These are phyloP conservation scores for Coleophoma eucalyptorum DNA, from an alignment of 2,329 filamentous ascomycete genomes.

Conservation along the genomic window DNA sequence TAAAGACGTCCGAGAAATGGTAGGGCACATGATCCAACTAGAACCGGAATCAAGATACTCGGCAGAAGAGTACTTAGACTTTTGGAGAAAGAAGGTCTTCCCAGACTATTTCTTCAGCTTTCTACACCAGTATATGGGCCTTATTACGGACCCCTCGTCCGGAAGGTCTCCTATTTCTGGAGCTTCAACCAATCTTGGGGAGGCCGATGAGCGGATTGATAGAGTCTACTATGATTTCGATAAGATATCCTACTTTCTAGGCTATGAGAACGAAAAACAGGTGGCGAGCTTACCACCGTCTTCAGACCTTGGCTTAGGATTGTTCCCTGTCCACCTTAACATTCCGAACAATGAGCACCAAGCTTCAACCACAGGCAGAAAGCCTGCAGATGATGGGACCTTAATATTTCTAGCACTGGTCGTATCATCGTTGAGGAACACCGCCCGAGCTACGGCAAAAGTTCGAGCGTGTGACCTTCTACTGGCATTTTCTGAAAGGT, in stretches of 20 bases:
- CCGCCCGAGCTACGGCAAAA: conserved; percentile 81
- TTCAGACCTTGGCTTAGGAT: conserved; percentile 48
- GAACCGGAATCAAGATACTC: conserved; percentile 90
- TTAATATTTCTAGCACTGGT: conserved; percentile 88
- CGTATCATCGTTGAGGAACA: conserved; percentile 84
- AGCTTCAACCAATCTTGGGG: conserved; percentile 68
- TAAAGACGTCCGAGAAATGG: conserved; percentile 79
- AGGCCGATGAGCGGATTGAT: conserved; percentile 92
- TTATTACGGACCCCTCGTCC: conserved; percentile 86
- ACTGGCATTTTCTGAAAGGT: conserved; percentile 82
- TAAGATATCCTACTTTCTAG: conserved; percentile 93
- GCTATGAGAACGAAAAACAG: conserved; percentile 53
- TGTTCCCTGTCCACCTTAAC: conserved; percentile 80
- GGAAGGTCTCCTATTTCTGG: conserved; percentile 70
- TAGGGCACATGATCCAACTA: conserved; percentile 93
- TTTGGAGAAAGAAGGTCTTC: conserved; percentile 90
- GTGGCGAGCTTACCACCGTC: conserved; percentile 30
- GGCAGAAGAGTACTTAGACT: conserved; percentile 88
- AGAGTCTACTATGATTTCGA: conserved; percentile 93
- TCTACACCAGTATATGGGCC: conserved; percentile 94
- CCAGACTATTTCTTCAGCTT: conserved; percentile 98
- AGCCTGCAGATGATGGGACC: conserved; percentile 78
- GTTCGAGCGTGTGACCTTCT: conserved; percentile 88
- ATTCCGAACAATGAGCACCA: conserved; percentile 81
- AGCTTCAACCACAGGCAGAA: conserved; percentile 55